These are phyloP conservation scores for Cyclotella distinguenda DNA, from an alignment of 108 stramenopile species.

Conservation along the genomic window DNA sequence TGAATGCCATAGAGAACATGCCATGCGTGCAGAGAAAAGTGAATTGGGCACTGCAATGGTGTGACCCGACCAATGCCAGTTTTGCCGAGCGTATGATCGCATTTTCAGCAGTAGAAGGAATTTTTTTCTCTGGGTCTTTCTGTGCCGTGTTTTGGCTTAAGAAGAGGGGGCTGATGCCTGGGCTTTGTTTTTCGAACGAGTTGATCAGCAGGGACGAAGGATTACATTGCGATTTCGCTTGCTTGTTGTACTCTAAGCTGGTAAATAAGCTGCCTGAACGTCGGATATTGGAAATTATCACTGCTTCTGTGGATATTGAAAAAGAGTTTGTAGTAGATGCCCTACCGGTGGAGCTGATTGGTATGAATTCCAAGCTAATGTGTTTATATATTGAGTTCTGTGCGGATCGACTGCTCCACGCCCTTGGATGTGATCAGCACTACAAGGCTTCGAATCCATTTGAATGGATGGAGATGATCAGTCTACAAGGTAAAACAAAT, in stretches of 20 bases:
- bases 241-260: slow-evolving; percentile 88
- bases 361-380: slow-evolving; percentile 99
- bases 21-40: slow-evolving; percentile 98
- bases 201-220: slow-evolving; percentile 98
- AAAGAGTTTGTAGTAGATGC: slow-evolving; percentile 97
- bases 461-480: slow-evolving; percentile 99
- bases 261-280: slow-evolving; percentile 74
- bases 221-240: slow-evolving; percentile 96
- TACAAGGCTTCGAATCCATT: slow-evolving; percentile 95
- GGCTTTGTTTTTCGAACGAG: slow-evolving; percentile 98
- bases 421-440: slow-evolving; percentile 82
- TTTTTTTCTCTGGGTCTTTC: slow-evolving; percentile 98
- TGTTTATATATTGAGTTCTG: slow-evolving; percentile 99
- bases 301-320: slow-evolving; percentile 96
- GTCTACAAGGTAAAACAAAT: slow-evolving; percentile 98
- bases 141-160: slow-evolving; percentile 99
- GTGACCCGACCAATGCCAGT: slow-evolving; percentile 79
- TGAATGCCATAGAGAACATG: slow-evolving; percentile 91
- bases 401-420: slow-evolving; percentile 94
- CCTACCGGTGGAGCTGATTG: slow-evolving; percentile 98
- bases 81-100: slow-evolving; percentile 98
- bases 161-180: slow-evolving; percentile 99
- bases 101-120: slow-evolving; percentile 99
- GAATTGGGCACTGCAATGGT: slow-evolving; percentile 97
- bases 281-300: slow-evolving; percentile 82